Evolutionary conservation across 805 yeast species (phyloP).

Genomic region (Kockiozyma suomiensis): DNA sequence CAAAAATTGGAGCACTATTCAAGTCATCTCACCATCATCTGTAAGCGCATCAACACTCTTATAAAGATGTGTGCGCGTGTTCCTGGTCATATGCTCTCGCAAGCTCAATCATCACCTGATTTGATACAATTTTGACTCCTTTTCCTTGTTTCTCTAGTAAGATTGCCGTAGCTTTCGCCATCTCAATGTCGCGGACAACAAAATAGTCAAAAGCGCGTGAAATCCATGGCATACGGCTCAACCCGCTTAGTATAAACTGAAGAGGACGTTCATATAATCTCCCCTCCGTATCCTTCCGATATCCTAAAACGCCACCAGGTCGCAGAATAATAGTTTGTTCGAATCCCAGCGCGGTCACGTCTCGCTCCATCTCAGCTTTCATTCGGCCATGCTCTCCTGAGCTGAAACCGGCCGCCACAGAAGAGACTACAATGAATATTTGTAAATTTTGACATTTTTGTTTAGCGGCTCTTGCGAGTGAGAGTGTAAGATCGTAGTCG

Average conservation of each 20-base stretch:
- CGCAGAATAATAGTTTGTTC: conserved; percentile 70
- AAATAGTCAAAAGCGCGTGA: neutral
- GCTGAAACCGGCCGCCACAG: conserved; percentile 60
- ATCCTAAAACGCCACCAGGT: conserved; percentile 62
- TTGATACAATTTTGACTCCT: conserved; percentile 36
- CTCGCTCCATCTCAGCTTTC: conserved; percentile 78
- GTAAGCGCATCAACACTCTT: too few species aligned
- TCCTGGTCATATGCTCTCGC: conserved; percentile 15
- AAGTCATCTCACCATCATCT: too few species aligned
- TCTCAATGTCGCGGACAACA: conserved; percentile 67
- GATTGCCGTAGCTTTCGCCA: conserved; percentile 58
- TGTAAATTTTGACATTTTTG: conserved; percentile 56
- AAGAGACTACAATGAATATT: conserved; percentile 67
- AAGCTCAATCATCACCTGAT: conserved; percentile 27
- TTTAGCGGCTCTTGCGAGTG: conserved; percentile 72
- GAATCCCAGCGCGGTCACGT: conserved; percentile 61
- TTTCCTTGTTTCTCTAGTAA: conserved; percentile 43
- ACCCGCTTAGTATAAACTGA: neutral
- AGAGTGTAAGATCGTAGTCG: conserved; percentile 72
- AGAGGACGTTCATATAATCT: conserved; percentile 7
- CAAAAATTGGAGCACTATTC: too few species aligned
- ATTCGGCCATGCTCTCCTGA: conserved; percentile 64
- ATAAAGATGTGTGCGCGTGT: too few species aligned
- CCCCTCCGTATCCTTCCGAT: conserved; percentile 39
- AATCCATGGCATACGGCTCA: conserved; percentile 14